Evolutionary conservation across 306 rosid genomes (phyloP).

Genomic region (Medicago ruthenica): DNA sequence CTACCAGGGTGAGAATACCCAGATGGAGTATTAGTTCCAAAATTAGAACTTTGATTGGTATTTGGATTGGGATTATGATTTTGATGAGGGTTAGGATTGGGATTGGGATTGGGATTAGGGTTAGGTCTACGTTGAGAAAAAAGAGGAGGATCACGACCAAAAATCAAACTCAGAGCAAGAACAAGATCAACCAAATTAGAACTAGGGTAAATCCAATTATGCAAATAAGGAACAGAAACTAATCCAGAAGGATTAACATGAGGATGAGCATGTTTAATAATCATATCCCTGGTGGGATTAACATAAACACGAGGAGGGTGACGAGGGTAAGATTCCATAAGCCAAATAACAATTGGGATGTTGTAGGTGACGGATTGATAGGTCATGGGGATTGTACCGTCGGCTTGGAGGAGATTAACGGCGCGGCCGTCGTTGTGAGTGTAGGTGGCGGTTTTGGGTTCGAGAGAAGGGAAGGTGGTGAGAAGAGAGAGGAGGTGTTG

Average conservation of each 20-base stretch:
- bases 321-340: conserved; percentile 92
- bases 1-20: conserved; percentile 64
- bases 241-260: conserved; percentile 83
- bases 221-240: conserved; percentile 73
- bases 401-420: conserved; percentile 90
- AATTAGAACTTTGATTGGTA: conserved; percentile 30
- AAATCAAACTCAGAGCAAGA: conserved; percentile 51
- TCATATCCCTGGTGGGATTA: conserved; percentile 92
- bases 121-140: conserved; percentile 74
- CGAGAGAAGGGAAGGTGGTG: conserved; percentile 66
- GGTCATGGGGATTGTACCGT: conserved; percentile 84
- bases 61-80: conserved; percentile 1
- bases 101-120: conserved; percentile 16
- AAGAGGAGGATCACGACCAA: conserved; percentile 83
- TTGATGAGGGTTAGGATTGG: neutral
- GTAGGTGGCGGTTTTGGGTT: conserved; percentile 84
- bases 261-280: conserved; percentile 87
- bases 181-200: conserved; percentile 76
- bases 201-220: conserved; percentile 80
- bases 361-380: conserved; percentile 82
- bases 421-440: conserved; percentile 96
- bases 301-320: conserved; percentile 87
- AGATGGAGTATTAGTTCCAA: conserved; percentile 39
- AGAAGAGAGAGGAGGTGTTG: conserved; percentile 76
- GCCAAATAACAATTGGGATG: conserved; percentile 91